phyloP scores from a whole-genome alignment of 2,329 filamentous ascomycete genomes.

The Neopestalotiopsis sp. region DNA sequence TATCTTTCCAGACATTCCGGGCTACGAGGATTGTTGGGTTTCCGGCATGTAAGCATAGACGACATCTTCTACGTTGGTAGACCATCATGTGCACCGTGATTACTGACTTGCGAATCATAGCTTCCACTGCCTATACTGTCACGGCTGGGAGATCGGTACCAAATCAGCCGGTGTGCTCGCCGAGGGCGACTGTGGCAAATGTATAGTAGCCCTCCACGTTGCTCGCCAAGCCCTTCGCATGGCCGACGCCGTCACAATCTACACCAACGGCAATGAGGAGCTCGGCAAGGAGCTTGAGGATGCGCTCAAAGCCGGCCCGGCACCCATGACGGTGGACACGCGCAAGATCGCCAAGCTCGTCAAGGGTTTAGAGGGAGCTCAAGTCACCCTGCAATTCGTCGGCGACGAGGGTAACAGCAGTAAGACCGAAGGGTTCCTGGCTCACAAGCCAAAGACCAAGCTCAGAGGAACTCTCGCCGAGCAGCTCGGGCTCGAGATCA shows the following conservation, averaged over 20 bases:
- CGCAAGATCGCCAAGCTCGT: not conserved
- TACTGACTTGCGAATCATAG: not conserved
- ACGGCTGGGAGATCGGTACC: not conserved
- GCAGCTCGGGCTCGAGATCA: slow-evolving; percentile 23
- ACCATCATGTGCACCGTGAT: not conserved
- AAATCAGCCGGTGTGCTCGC: not conserved
- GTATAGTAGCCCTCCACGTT: not conserved
- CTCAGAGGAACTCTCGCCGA: slow-evolving; percentile 18
- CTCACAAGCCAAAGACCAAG: slow-evolving; percentile 21
- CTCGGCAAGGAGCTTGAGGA: not conserved
- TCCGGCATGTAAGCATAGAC: slow-evolving; percentile 19
- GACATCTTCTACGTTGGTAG: not conserved
- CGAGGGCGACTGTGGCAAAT: not conserved
- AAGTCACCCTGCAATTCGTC: not conserved
- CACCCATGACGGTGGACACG: not conserved
- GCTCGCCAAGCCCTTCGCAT: not conserved
- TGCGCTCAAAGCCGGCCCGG: not conserved
- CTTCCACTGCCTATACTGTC: not conserved
- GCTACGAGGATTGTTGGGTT: slow-evolving; percentile 24
- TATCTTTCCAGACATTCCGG: slow-evolving; percentile 23
- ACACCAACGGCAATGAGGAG: not conserved
- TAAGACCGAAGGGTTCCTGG: slow-evolving; percentile 21
- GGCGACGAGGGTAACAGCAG: not conserved
- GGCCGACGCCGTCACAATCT: not conserved
- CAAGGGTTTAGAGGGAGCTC: not conserved